Base-by-base conservation (phyloP, 208 protist species). In the Acanthamoeba lenticulata region DNA sequence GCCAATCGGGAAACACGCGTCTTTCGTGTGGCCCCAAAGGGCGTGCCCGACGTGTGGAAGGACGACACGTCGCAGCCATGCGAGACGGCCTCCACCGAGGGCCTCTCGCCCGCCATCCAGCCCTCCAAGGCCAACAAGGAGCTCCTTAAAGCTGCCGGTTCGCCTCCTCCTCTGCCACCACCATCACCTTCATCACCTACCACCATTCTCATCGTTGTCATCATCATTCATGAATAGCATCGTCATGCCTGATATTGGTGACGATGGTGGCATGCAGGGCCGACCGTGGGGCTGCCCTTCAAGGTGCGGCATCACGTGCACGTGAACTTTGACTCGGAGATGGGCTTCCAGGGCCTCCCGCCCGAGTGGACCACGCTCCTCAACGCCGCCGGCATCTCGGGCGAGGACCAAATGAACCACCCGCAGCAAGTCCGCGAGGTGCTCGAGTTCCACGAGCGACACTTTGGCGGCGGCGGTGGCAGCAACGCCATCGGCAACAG, bases 291-390 rank as follows among this genome's bases (percentile, higher is more conserved):
- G 7, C 29, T 67, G 6, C 81, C 81, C 9, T 90, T 40, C 81
- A 90, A 90, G 24, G 81, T 90, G 44, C 13, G 81, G 34, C 81
- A 90, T 32, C 81, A 90, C 34, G 81, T 90, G 34, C 81, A 90
- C 81, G 81, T 90, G 19, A 65, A 90, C 36, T 90, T 67, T 38
- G 81, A 90, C 40, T 90, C 81, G 15, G 81, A 90, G 38, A 90
- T 57, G 44, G 81, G 81, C 52, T 90, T 90, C 32, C 52, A 57
- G 24, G 81, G 81, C 52, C 49, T 90, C 17, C 81, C 81, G 5
- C 49, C 81, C 1, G 81, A 90, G 32, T 90, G 81, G 81, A 65
- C n/a, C n/a, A 90, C 49, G n/a, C 81, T 90, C 27, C 81, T 90
- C n/a, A 90, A 90, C 24, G 42, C 81, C 34, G 27, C 81, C n/a